Base-by-base conservation (phyloP, 2,329 filamentous ascomycete genomes). In the Talaromyces sp. region DNA sequence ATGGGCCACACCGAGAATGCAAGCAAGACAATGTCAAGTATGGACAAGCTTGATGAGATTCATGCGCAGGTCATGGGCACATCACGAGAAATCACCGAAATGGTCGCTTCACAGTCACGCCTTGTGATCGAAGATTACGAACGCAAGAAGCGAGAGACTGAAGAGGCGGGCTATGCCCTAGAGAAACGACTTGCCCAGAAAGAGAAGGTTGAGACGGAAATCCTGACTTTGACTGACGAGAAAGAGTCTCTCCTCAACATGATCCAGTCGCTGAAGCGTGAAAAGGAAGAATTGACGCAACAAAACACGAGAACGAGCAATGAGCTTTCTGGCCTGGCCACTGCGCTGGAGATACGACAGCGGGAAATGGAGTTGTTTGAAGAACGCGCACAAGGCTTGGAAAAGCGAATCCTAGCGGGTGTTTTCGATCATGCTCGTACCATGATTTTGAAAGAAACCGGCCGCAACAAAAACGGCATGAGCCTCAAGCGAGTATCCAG, bases 361-460 rank as follows among this genome's bases (percentile, higher is more conserved):
- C 94, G 98, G 68, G 95, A 98, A 77, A 86, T 99, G 63, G 87
- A 91, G 53, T 84, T 90, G 30, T 97, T 99, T 90, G 94, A 98
- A 73, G 81, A 85, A 10, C 90, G 94, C 65, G 95, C 94, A 2
- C 92, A 97, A 73, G 86, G 87, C 3, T 82, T 99, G 28, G 95
- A 99, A 78, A 90, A 93, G 58, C 88, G 95, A 30, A 96, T 99
- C 67, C 80, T 99, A 34, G 94, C 98, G 67, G 93, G 94, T 30
- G 91, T 98, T 65, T 96, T 99, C 79, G 93, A 98, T 69, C 94
- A 98, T 73, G 97, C 94, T 23, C 89, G 94, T 54, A 75, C 72
- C 6, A 88, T 94, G 30, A 83, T 97, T n/a, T 85, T 98, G 62
- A 90, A 95, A 51, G 74, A 80, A 87, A 67, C 89, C 28, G 63